Percentiles rank a stretch among this genome's conserved stretches.
Evolutionary conservation across 192 early-diverging fungal genomes (phyloP).

Genomic region (Jimgerdemannia flammicorona): DNA sequence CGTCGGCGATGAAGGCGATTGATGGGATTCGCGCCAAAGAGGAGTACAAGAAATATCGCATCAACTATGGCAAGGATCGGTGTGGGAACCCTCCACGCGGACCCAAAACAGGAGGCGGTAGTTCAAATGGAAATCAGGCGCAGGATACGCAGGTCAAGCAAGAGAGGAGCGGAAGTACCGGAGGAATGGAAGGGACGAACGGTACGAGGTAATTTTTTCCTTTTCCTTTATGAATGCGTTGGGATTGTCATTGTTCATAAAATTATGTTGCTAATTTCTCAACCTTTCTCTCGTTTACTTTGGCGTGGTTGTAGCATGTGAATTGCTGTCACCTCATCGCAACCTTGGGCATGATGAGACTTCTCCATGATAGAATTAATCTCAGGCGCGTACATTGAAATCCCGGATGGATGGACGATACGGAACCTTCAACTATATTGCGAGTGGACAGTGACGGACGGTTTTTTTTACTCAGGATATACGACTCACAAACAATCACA

Average conservation of each 20-base stretch:
- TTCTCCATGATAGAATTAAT: too few species aligned
- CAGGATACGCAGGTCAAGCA: not conserved
- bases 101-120: conserved; percentile 11
- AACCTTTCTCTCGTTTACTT: not conserved
- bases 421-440: too few species aligned
- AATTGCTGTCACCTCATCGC: too few species aligned
- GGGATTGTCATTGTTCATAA: too few species aligned
- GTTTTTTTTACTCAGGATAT: too few species aligned
- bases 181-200: not conserved
- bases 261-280: not conserved
- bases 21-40: conserved; percentile 58
- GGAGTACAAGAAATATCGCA: conserved; percentile 53
- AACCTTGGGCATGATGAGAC: too few species aligned
- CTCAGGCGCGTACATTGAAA: too few species aligned
- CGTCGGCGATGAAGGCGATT: conserved; percentile 73
- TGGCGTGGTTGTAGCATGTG: not conserved
- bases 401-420: too few species aligned
- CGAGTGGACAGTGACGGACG: too few species aligned
- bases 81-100: conserved; percentile 71
- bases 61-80: conserved; percentile 88
- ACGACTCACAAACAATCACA: too few species aligned
- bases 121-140: not conserved
- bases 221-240: not conserved
- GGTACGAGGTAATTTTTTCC: not conserved
- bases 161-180: not conserved